Percentiles rank a stretch among this genome's conserved stretches.
phyloP scores from a whole-genome alignment of 352 stramenopile species.

The Globisporangium middletonii region DNA sequence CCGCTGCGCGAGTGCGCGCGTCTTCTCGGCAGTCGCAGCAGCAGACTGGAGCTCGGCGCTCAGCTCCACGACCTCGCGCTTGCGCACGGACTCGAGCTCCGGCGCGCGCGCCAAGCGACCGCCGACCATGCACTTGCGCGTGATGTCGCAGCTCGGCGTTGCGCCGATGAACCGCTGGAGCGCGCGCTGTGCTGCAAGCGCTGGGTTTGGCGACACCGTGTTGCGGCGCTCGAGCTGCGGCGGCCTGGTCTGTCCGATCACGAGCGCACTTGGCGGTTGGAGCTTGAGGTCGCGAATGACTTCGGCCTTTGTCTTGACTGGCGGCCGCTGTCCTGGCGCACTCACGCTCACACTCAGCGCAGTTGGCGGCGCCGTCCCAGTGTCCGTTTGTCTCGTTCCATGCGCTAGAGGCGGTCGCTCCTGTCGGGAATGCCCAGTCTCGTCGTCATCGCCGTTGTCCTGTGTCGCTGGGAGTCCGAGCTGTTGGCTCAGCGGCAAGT shows the following conservation, averaged over 20 bases:
- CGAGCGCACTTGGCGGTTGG: constrained; percentile 1
- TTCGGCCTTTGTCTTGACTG: constrained; percentile 6
- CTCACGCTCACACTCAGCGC: no score
- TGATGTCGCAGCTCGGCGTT: constrained; percentile 63
- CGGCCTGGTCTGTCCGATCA: neutral
- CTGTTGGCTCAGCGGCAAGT: constrained; percentile 60
- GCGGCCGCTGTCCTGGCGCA: no score
- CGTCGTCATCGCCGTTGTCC: constrained; percentile 12
- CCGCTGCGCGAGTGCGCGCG: constrained; percentile 40
- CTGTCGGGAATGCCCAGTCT: neutral
- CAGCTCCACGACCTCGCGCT: constrained; percentile 61
- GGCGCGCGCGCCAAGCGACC: constrained; percentile 50
- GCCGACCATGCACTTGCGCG: constrained; percentile 65
- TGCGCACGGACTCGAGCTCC: constrained; percentile 59
- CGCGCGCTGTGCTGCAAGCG: constrained; percentile 45
- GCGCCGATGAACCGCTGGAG: constrained; percentile 70
- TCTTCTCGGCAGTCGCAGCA: constrained; percentile 59
- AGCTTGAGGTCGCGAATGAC: constrained; percentile 13
- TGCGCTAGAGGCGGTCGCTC: neutral
- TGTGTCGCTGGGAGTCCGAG: constrained; percentile 37
- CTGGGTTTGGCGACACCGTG: constrained; percentile 48
- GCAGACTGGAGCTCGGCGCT: constrained; percentile 55
- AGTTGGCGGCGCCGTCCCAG: no score
- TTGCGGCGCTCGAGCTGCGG: constrained; percentile 19
- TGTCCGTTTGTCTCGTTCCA: no score